Conservation (phyloP, 2,329 filamentous ascomycete genomes). For the Scedosporium dehoogii region DNA sequence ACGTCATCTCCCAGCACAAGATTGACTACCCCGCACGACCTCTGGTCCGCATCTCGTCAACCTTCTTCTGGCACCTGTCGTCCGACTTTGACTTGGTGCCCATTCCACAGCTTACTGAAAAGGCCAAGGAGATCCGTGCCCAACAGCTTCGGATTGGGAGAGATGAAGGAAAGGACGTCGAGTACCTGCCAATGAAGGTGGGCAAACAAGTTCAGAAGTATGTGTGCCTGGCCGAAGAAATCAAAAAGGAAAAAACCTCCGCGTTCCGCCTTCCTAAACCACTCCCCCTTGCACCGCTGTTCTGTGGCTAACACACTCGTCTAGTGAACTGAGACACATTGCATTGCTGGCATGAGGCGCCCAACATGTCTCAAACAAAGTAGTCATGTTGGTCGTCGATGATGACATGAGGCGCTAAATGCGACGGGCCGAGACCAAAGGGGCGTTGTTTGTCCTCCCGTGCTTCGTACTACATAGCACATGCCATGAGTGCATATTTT, state of each 20-base stretch:
- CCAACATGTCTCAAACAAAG: background rate
- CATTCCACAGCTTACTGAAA: constrained; percentile 34
- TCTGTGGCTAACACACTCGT: background rate
- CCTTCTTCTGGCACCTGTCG: constrained; percentile 50
- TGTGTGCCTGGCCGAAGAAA: background rate
- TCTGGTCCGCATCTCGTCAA: constrained; percentile 47
- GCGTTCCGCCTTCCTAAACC: background rate
- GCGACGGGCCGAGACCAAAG: background rate
- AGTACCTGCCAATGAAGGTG: constrained; percentile 46
- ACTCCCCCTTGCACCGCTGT: background rate
- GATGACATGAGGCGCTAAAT: background rate
- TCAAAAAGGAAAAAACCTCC: too few relatives aligned
- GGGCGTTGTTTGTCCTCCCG: background rate
- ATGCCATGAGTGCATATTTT: too few relatives aligned
- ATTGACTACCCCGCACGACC: constrained; percentile 35
- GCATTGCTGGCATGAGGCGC: constrained; percentile 4
- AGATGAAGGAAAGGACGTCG: constrained; percentile 40
- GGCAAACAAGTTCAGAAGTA: constrained; percentile 46
- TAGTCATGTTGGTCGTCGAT: background rate
- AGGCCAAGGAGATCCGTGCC: constrained; percentile 32
- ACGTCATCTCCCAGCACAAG: constrained; percentile 33
- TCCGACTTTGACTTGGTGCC: constrained; percentile 47
- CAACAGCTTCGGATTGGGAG: constrained; percentile 37
- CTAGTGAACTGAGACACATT: constrained; percentile 7
- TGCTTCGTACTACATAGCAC: too few relatives aligned